Base-by-base conservation (phyloP, 345 rosid species). In the Adansonia digitata region DNA sequence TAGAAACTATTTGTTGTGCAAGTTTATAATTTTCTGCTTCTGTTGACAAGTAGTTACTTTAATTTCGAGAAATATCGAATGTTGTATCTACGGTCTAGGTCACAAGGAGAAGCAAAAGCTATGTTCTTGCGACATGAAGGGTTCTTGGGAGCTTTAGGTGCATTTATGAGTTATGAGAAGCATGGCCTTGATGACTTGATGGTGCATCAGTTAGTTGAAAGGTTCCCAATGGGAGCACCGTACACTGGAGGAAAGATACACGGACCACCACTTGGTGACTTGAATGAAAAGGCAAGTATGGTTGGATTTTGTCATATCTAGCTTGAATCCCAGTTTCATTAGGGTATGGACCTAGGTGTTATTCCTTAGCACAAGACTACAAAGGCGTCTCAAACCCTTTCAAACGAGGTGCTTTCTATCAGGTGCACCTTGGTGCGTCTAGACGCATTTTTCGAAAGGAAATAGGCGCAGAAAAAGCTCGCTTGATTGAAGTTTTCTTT, bases 141-240 rank as follows among this genome's bases (percentile, higher is more conserved):
- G 17, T 96, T 90, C 83, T 75, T 93, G 73, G 99, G 99, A 60
- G 98, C 97, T 68, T 76, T 96, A 76, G 99, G 99, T 76, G 98
- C 99, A 75, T 96, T 96, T 85, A 90, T 92, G 99, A 93, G 99
- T 87, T 90, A 96, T 72, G 97, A 91, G 80, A 96, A 91, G 86
- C 99, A 96, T 22, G 98, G 98, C 49, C 88, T 96, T 68, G 99
- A 96, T 88, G 97, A 96, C 85, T 85, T 96, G 82, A 89, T 87
- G 97, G 97, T 90, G 37, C 98, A 96, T 89, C 99, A 96, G 62
- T 85, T 95, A 81, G 99, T 95, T 81, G 99, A 95, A 87, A 90
- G 99, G 87, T 95, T 95, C 77, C 99, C 99, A 39, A 93, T 95
- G 98, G 99, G 98, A 84, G 99, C 99, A 76, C 97, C 99, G 46